Evolutionary conservation across 164 flowering plant species (phyloP).

Genomic region (Cinnamomum chago): DNA sequence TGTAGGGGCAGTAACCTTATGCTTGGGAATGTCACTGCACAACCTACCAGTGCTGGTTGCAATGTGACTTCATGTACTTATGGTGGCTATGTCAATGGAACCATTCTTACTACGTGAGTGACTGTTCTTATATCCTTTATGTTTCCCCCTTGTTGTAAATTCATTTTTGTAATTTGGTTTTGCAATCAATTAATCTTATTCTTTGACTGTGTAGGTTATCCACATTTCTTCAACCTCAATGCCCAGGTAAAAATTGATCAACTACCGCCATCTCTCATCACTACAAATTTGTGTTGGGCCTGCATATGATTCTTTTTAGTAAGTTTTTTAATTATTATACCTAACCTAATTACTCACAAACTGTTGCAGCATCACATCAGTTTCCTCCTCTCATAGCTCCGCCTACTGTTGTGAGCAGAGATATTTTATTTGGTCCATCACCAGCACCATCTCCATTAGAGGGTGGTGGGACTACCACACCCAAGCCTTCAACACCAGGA

Average conservation of each 20-base stretch:
- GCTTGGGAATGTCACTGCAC: constrained; percentile 69
- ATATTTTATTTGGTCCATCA: constrained; percentile 49
- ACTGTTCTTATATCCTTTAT: neutral
- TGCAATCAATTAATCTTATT: neutral
- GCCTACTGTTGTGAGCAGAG: constrained; percentile 43
- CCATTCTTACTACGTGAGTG: constrained; percentile 59
- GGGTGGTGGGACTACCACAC: constrained; percentile 35
- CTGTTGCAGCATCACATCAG: constrained; percentile 58
- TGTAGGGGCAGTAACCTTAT: constrained; percentile 82
- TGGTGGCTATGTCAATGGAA: constrained; percentile 75
- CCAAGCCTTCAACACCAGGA: constrained; percentile 36
- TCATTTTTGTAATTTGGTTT: neutral
- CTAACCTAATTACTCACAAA: neutral
- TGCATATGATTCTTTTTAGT: neutral
- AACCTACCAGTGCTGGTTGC: constrained; percentile 76
- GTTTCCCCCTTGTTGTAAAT: neutral
- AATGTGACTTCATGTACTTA: constrained; percentile 81
- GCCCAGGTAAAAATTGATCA: constrained; percentile 65
- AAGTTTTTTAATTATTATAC: neutral
- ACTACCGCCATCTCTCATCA: too few relatives aligned
- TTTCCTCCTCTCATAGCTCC: constrained; percentile 75
- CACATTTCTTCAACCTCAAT: constrained; percentile 83
- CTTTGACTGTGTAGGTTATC: constrained; percentile 53
- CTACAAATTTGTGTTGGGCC: neutral
- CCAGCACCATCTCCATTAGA: constrained; percentile 57